Evolutionary conservation across 1,139 yeast genomes (phyloP).

Genomic region (Nakaseomyces nivariensis): DNA sequence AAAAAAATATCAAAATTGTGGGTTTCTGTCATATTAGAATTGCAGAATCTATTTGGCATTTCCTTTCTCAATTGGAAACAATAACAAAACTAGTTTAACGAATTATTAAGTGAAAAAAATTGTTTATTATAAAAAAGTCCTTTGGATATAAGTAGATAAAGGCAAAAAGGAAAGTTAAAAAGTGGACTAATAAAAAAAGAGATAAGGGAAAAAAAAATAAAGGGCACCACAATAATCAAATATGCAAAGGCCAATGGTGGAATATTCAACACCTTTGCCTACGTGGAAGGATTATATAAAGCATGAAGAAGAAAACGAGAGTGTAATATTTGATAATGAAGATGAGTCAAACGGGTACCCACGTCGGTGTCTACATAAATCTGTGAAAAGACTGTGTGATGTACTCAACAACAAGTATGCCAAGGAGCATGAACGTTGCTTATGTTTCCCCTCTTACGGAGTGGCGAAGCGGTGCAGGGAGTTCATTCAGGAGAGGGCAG

Average conservation of each 20-base stretch:
- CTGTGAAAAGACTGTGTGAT: conserved; percentile 51
- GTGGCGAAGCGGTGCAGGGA: conserved; percentile 82
- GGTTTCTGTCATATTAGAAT: no score
- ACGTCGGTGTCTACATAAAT: conserved; percentile 67
- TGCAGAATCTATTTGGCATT: no score
- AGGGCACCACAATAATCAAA: background rate
- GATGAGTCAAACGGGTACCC: conserved; percentile 77
- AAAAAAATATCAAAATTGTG: no score
- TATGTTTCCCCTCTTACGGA: conserved; percentile 67
- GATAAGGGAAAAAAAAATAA: background rate
- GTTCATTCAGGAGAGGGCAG: conserved; percentile 39
- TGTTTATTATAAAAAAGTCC: no score
- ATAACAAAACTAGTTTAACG: no score
- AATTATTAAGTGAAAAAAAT: no score
- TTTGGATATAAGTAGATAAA: no score
- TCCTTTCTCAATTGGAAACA: no score
- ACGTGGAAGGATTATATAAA: conserved; percentile 87
- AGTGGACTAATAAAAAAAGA: no score
- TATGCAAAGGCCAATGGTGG: background rate
- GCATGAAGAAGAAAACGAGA: conserved; percentile 77
- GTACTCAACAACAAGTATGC: conserved; percentile 52
- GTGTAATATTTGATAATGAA: conserved; percentile 51
- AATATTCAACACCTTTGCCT: conserved; percentile 38
- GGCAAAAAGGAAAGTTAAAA: no score
- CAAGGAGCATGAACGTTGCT: conserved; percentile 47